Percentiles rank a stretch among this genome's conserved stretches.
These are phyloP conservation scores for Arxiozyma slooffiae DNA, from an alignment of 1,139 yeast species.

Conservation along the genomic window DNA sequence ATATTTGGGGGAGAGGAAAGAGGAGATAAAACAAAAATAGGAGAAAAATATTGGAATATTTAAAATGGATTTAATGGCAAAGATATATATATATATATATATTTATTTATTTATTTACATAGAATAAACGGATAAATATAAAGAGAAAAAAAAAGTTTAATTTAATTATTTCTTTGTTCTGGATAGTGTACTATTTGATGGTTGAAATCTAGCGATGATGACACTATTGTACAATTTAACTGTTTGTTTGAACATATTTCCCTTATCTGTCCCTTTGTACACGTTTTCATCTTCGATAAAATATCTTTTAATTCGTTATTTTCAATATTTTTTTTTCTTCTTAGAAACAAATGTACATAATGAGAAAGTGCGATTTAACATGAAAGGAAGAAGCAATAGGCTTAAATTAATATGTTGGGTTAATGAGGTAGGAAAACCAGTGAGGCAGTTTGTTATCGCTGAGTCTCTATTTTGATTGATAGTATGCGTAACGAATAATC, in stretches of 20 bases:
- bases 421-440: background rate
- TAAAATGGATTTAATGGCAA: background rate
- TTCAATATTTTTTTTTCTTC: background rate
- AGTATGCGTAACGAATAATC: too few species aligned
- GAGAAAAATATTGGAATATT: background rate
- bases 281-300: too few species aligned
- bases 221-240: background rate
- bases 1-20: background rate
- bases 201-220: background rate
- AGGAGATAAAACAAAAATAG: background rate
- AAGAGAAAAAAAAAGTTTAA: background rate
- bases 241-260: background rate
- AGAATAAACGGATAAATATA: background rate
- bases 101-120: background rate
- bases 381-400: background rate
- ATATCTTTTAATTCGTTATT: background rate
- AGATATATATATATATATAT: too few species aligned
- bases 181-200: background rate
- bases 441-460: background rate
- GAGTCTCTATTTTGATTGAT: background rate
- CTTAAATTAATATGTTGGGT: background rate
- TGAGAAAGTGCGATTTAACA: background rate
- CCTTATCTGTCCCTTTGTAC: background rate
- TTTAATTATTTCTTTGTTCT: background rate
- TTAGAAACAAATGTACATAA: too few species aligned